These are phyloP conservation scores for Penicillium sp. DNA, from an alignment of 2,329 filamentous ascomycete species.

Conservation along the genomic window DNA sequence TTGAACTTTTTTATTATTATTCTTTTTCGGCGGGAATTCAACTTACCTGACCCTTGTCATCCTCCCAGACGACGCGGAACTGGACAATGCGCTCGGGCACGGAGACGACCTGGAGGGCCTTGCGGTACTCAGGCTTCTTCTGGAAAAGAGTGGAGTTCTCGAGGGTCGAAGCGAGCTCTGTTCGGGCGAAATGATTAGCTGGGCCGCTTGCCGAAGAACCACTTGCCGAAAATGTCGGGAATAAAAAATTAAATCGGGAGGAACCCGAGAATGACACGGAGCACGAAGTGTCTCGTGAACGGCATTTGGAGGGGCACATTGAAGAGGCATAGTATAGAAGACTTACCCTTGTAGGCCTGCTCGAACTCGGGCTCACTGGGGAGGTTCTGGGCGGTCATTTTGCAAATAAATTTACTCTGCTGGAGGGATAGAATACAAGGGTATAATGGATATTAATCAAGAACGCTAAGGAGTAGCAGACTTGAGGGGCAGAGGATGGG, in stretches of 20 bases:
- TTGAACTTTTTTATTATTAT: neutral
- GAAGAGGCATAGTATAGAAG: neutral
- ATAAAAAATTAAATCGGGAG: conserved; percentile 4
- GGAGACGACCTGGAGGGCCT: conserved; percentile 78
- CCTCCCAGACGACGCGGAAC: conserved; percentile 96
- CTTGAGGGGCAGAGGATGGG: conserved; percentile 13
- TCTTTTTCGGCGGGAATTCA: conserved; percentile 11
- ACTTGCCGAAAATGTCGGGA: conserved; percentile 20
- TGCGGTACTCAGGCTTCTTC: conserved; percentile 91
- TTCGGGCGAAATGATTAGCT: conserved; percentile 13
- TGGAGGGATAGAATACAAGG: neutral
- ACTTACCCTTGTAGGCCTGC: conserved; percentile 90
- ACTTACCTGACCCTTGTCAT: conserved; percentile 67
- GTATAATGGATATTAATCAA: conserved; percentile 2
- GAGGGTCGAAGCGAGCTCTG: conserved; percentile 91
- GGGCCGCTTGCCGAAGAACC: conserved; percentile 12
- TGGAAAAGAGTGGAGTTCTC: conserved; percentile 90
- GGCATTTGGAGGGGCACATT: neutral
- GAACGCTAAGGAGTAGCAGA: conserved; percentile 6
- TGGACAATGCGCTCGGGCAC: conserved; percentile 94
- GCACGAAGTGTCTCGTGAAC: neutral
- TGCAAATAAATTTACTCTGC: conserved; percentile 7
- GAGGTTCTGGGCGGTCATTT: conserved; percentile 69
- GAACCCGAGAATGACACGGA: neutral
- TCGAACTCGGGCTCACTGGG: conserved; percentile 92